Base-by-base conservation (phyloP, 1,284 basidiomycete species). In the Trichosporon sp. region DNA sequence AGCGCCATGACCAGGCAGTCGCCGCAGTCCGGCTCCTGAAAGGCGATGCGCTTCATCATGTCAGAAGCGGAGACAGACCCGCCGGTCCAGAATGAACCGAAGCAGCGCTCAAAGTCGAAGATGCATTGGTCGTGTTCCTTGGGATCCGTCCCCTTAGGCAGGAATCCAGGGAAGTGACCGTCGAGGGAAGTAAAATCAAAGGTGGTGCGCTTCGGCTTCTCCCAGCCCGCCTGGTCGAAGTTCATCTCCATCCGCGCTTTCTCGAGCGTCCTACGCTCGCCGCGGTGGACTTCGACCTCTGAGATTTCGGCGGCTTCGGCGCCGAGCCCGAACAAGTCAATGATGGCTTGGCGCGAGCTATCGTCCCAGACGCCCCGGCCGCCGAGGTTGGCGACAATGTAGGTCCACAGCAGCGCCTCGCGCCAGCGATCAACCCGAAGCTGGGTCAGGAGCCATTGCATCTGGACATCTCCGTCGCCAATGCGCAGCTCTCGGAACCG, bases 1-100 rank as follows among this genome's bases (percentile, higher is more conserved):
- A 87, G 79, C 0, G 85, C 85, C 66, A 83, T 81, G 62, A 86
- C 83, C 44, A 86, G 70, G 75, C 86, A 87, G 72, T 87, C 86
- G 18, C 86, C 86, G 69, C 86, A 87, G 18, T 81, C 69, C 0
- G 83, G 78, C 15, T 81, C 74, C n/a, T 79, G 75, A 75, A 87
- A 87, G 0, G 86, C 82, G 47, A 87, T 77, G 34, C 84, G 78
- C 74, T 83, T 85, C 78, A 87, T 86, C 75, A 87, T 81, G n/a
- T 82, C 81, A 12, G 75, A 76, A 0, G 84, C 78, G 0, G 77
- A 68, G 13, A 76, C 68, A 27, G 77, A 71, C 4, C 58, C 58
- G n/a, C 71, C 44, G n/a, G 70, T 69, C 81, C 81, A 84, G 69
- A 80, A 82, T 1, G 75, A 29, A 27, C 80, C 78, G 68, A 83